Evolutionary conservation across 1,139 yeast species (phyloP).

Genomic region (Candida tetrigidarum): DNA sequence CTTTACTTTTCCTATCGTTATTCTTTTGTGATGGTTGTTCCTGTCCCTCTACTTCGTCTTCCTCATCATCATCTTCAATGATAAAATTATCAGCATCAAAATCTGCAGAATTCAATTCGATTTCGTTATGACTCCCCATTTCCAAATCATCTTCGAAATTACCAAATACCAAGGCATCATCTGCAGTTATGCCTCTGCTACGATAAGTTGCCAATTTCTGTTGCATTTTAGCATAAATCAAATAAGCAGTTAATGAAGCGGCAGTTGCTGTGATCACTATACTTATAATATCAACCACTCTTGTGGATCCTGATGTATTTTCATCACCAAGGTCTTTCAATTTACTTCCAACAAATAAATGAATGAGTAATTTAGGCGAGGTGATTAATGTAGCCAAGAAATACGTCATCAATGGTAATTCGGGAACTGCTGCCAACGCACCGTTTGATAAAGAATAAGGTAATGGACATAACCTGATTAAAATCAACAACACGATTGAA

Average conservation of each 20-base stretch:
- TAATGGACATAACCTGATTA: constrained; percentile 85
- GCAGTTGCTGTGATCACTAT: constrained; percentile 61
- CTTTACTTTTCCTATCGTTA: not conserved
- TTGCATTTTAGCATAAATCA: constrained; percentile 69
- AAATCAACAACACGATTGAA: constrained; percentile 65
- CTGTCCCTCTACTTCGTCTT: constrained; percentile 15
- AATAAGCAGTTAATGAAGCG: constrained; percentile 65
- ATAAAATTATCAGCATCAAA: constrained; percentile 44
- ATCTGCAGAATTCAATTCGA: constrained; percentile 39
- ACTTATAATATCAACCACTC: constrained; percentile 64
- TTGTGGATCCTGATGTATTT: constrained; percentile 53
- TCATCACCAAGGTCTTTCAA: constrained; percentile 69
- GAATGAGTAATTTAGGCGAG: constrained; percentile 80
- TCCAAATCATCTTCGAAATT: constrained; percentile 42
- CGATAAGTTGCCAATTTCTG: constrained; percentile 40
- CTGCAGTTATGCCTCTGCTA: constrained; percentile 20
- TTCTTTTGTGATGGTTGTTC: constrained; percentile 31
- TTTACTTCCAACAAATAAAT: constrained; percentile 80
- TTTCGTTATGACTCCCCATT: constrained; percentile 26
- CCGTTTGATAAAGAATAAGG: constrained; percentile 95
- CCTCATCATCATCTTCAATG: constrained; percentile 33
- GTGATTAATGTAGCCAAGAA: constrained; percentile 73
- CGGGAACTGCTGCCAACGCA: constrained; percentile 86
- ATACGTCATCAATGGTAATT: constrained; percentile 63
- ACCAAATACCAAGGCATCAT: constrained; percentile 44